Evolutionary conservation across 805 yeast genomes (phyloP).

Genomic region (Brettanomyces sp.): DNA sequence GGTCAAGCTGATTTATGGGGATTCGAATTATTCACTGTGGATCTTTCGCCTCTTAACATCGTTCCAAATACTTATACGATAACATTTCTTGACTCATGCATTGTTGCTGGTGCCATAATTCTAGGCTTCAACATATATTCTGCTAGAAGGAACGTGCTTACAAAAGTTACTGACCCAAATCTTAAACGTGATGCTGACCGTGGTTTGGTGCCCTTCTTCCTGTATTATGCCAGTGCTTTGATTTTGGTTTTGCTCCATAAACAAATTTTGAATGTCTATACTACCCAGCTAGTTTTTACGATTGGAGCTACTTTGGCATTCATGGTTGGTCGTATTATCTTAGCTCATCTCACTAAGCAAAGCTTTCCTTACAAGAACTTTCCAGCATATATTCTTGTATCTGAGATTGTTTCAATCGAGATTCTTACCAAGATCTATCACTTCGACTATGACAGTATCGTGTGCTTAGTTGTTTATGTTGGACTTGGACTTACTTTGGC

Average conservation of each 20-base stretch:
- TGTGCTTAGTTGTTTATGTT: conserved; percentile 48
- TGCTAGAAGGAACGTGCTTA: conserved; percentile 54
- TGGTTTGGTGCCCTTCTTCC: conserved; percentile 54
- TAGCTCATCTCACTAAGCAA: conserved; percentile 77
- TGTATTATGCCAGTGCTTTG: conserved; percentile 40
- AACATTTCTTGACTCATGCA: conserved; percentile 21
- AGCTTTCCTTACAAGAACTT: conserved; percentile 65
- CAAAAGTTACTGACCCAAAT: conserved; percentile 25
- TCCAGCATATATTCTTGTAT: conserved; percentile 57
- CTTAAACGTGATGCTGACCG: conserved; percentile 29
- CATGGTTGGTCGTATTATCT: conserved; percentile 82
- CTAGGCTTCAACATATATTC: conserved; percentile 56
- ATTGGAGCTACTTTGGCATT: conserved; percentile 75
- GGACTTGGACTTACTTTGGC: conserved; percentile 63
- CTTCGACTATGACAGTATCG: conserved; percentile 31
- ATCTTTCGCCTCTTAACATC: conserved; percentile 23
- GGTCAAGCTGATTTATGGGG: conserved; percentile 65
- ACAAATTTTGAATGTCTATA: conserved; percentile 32
- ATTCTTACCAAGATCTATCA: conserved; percentile 28
- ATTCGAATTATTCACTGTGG: conserved; percentile 26
- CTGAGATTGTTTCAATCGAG: conserved; percentile 32
- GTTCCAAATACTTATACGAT: conserved; percentile 18
- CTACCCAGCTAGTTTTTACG: conserved; percentile 53
- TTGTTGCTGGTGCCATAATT: conserved; percentile 43
- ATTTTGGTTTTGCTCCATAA: conserved; percentile 43